Conservation (phyloP, 225 moss, liverwort and hornwort genomes). For the Antitrichia curtipendula region DNA sequence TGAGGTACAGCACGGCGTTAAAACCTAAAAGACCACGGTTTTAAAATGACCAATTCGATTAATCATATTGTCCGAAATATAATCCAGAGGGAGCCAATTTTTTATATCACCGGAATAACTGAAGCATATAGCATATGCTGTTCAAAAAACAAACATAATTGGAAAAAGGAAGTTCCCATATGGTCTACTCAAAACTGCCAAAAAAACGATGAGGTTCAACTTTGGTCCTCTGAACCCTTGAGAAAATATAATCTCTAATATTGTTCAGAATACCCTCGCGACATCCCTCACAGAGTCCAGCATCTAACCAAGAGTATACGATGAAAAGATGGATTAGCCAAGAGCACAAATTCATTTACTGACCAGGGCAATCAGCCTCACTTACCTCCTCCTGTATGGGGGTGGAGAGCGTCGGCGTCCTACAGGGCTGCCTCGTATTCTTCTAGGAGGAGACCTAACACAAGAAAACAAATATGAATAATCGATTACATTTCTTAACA, state of each 20-base stretch:
- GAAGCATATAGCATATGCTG: neutral
- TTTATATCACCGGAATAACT: neutral
- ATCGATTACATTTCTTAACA: neutral
- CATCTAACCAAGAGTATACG: neutral
- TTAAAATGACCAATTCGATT: neutral
- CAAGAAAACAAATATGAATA: neutral
- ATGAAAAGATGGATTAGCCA: neutral
- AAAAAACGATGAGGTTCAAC: neutral
- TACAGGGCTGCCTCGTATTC: conserved; percentile 60
- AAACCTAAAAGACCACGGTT: neutral
- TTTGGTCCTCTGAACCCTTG: neutral
- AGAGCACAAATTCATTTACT: neutral
- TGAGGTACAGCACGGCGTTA: neutral
- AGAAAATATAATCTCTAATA: neutral
- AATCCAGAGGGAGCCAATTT: neutral
- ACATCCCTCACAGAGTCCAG: neutral
- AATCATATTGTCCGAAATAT: neutral
- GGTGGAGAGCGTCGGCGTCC: conserved; percentile 79
- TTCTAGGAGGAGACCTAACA: conserved; percentile 59
- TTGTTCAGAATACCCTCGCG: neutral
- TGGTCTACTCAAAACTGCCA: neutral
- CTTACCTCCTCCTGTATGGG: conserved; percentile 70
- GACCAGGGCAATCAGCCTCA: neutral
- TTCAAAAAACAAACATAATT: neutral
- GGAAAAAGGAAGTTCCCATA: neutral